Evolutionary conservation across 306 rosid genomes (phyloP), one percentile per base, ranked within the genome.

Genomic region (Trifolium dubium): DNA sequence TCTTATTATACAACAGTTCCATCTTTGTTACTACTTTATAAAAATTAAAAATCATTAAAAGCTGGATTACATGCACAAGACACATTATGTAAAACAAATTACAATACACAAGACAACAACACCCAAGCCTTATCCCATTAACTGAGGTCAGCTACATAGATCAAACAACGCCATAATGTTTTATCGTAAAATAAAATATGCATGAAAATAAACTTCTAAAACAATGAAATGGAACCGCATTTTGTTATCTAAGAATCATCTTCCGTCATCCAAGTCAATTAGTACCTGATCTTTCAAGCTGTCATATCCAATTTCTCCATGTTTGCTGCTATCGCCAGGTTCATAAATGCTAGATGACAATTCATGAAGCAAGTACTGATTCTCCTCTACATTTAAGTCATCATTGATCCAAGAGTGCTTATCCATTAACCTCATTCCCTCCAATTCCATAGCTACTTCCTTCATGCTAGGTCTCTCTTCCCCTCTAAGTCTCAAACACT

Each of bases 381-480:
- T 39, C 41, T 55, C 66, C 23, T 55, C 75, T 56, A 71, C 0
- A 55, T 39, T 39, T 39, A 37, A 2, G 53, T 14, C 50, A 7
- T 6, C 30, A 13, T 71, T 55, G 54, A 8, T 37, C 75, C 30
- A 37, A 35, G 34, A 32, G 5, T 55, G 54, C 29, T 71, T 55
- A 2, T 71, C 28, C 54, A 39, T 23, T 39, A 39, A 5, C 41
- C 29, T 55, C 47, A 55, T 55, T 71, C 75, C 66, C n/a, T 55
- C 66, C 28, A 71, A 55, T 39, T 71, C 51, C 51, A 71, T 63
- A 35, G 67, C 67, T 29, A 62, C 67, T 35, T 62, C 67, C 44
- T 61, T 61, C 67, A 61, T 61, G 53, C 75, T 51, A 5, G 75
- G 64, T 54, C 75, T 54, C 11, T 70, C 63, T 2, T 70, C 64